Evolutionary conservation across 164 flowering plant genomes (phyloP), one percentile per base, ranked within the genome.

Genomic region (Dillenia suffruticosa): DNA sequence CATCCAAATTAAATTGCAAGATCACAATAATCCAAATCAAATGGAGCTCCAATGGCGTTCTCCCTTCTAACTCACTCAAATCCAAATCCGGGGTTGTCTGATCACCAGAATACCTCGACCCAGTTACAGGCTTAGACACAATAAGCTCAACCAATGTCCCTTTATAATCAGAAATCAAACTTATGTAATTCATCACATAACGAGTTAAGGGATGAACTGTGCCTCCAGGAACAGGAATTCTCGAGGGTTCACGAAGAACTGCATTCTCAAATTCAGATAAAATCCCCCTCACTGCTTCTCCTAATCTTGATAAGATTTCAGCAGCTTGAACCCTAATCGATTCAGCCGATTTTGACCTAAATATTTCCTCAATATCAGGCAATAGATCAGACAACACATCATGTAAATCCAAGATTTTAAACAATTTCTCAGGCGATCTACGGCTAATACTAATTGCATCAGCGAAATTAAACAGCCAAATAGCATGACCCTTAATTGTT

Each of bases 181-280:
- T 83, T 58, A 89, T 79, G 40, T 91, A 91, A 55, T 94, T 89
- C 96, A 94, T 91, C 62, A 89, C 97, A 65, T 89, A 89, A 72
- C 96, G 76, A 9, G 97, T 87, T 67, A 93, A 65, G 0, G 97
- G 96, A 61, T 90, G 98, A 58, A 93, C 71, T 0, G 94, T 85
- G 15, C 97, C 96, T 2, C 96, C 97, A 2, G 92, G 92, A 9
- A 90, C 87, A 2, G 91, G 86, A n/a, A 80, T 72, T 68, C 22
- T 72, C 0, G 94, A 84, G 0, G 86, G 83, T 65, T 93, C 98
- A 0, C 82, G 71, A 13, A 86, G 79, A 44, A 93, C 92, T 0
- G 85, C 90, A 55, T 77, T 84, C 82, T 93, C 98, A 61, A 93
- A 89, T 62, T 89, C 98, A 6, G 89, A 84, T 8, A 93, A 51